phyloP scores from a whole-genome alignment of 1,284 basidiomycete genomes.

The Coniferiporia weirii region DNA sequence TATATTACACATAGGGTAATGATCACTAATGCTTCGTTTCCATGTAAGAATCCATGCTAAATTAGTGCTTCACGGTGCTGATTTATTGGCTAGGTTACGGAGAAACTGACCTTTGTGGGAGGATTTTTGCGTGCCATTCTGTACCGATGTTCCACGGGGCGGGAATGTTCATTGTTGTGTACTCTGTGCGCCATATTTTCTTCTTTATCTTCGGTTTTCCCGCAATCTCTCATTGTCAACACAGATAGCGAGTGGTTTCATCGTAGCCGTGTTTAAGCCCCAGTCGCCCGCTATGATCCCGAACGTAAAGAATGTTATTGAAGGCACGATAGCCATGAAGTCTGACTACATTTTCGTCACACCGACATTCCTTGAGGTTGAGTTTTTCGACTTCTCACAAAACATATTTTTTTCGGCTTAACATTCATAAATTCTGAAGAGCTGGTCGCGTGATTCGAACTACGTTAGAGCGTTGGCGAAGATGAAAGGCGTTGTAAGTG shows the following conservation, averaged over 20 bases:
- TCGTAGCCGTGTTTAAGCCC: slow-evolving; percentile 25
- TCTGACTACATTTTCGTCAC: slow-evolving; percentile 24
- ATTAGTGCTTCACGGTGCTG: neutral
- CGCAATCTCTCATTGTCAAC: neutral
- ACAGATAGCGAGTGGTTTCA: slow-evolving; percentile 26
- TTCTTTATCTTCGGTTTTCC: no score
- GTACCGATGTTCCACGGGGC: slow-evolving; percentile 23
- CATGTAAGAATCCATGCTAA: slow-evolving; percentile 13
- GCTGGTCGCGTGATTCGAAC: slow-evolving; percentile 10
- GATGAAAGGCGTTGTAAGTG: slow-evolving; percentile 6
- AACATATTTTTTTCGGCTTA: neutral
- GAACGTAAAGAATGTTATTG: slow-evolving; percentile 25
- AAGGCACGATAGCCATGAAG: slow-evolving; percentile 18
- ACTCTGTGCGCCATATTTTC: slow-evolving; percentile 17
- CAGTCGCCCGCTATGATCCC: slow-evolving; percentile 22
- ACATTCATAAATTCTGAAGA: slow-evolving; percentile 1
- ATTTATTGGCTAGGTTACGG: slow-evolving; percentile 20
- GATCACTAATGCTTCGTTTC: slow-evolving; percentile 16
- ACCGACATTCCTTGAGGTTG: slow-evolving; percentile 29
- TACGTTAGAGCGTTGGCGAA: neutral
- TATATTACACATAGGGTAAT: slow-evolving; percentile 20
- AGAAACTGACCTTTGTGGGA: slow-evolving; percentile 21
- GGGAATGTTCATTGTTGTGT: slow-evolving; percentile 19
- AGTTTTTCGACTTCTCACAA: neutral
- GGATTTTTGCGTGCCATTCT: slow-evolving; percentile 19